A percentile compares a stretch with the other conserved stretches of the same genome.
Conservation (phyloP, 192 early-diverging fungal species). For the Coemansia asiatica region DNA sequence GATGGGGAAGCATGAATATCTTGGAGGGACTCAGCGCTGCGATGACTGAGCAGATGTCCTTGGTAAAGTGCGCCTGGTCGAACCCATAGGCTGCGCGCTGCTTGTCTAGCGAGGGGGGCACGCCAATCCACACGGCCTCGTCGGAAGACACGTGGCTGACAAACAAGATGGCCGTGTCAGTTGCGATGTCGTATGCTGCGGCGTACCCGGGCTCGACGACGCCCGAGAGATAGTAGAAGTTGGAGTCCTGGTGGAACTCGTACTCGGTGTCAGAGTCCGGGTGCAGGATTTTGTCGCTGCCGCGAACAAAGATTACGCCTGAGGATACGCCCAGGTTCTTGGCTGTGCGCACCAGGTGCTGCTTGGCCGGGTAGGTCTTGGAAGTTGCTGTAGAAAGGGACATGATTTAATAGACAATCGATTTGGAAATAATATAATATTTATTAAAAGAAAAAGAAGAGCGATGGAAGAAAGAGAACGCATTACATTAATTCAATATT, state of each 20-base stretch:
- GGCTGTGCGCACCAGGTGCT: constrained; percentile 61
- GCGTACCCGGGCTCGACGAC: constrained; percentile 72
- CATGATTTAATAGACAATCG: not conserved
- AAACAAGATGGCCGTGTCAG: constrained; percentile 63
- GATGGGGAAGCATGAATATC: constrained; percentile 57
- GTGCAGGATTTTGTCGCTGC: constrained; percentile 56
- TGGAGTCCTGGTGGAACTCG: constrained; percentile 82
- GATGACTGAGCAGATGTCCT: constrained; percentile 57
- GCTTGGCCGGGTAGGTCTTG: constrained; percentile 61
- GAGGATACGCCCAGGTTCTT: constrained; percentile 58
- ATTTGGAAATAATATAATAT: not conserved
- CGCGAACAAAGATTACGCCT: constrained; percentile 64
- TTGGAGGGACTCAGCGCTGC: constrained; percentile 35
- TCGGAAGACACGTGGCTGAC: constrained; percentile 64
- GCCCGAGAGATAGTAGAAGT: constrained; percentile 86
- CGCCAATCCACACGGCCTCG: constrained; percentile 83
- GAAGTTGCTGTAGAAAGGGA: constrained; percentile 1
- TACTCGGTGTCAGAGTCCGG: constrained; percentile 78
- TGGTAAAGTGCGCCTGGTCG: constrained; percentile 65
- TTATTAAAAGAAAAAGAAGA: not conserved
- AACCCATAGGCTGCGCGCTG: constrained; percentile 64
- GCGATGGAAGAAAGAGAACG: too few species aligned
- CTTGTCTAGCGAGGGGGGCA: constrained; percentile 57
- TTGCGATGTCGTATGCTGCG: constrained; percentile 66
- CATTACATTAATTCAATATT: too few species aligned